These are phyloP conservation scores for Nidularia pulvinata DNA, from an alignment of 768 basidiomycete species.

Conservation along the genomic window DNA sequence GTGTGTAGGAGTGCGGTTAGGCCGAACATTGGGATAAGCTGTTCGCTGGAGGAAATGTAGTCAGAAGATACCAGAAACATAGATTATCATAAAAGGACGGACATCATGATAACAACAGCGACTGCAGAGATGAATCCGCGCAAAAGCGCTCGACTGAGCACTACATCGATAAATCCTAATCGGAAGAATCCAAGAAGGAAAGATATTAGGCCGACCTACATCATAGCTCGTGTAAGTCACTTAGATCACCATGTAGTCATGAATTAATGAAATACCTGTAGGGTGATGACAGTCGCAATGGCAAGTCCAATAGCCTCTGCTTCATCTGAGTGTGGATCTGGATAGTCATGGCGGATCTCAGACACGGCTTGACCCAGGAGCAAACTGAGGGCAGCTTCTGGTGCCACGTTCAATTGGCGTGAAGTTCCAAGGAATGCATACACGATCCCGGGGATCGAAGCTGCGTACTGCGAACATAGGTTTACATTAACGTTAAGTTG, in stretches of 20 bases:
- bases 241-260: background rate
- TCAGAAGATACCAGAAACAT: background rate
- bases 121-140: conserved; percentile 88
- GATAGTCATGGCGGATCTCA: conserved; percentile 54
- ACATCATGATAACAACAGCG: conserved; percentile 86
- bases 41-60: conserved; percentile 48
- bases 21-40: conserved; percentile 91
- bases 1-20: conserved; percentile 53
- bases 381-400: conserved; percentile 87
- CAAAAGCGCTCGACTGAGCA: conserved; percentile 85
- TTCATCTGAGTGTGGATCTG: conserved; percentile 37
- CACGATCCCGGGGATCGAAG: conserved; percentile 83
- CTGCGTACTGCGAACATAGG: conserved; percentile 66
- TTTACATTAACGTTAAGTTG: no score
- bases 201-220: conserved; percentile 80
- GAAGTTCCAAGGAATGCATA: conserved; percentile 92
- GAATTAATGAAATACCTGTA: conserved; percentile 55
- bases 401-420: conserved; percentile 78
- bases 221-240: background rate
- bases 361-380: conserved; percentile 86
- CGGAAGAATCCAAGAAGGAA: conserved; percentile 86
- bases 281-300: conserved; percentile 79
- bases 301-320: conserved; percentile 58
- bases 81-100: conserved; percentile 3
- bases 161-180: conserved; percentile 92